Conservation (phyloP, 305 asterid genomes). For the Fraxinus dipetala region DNA sequence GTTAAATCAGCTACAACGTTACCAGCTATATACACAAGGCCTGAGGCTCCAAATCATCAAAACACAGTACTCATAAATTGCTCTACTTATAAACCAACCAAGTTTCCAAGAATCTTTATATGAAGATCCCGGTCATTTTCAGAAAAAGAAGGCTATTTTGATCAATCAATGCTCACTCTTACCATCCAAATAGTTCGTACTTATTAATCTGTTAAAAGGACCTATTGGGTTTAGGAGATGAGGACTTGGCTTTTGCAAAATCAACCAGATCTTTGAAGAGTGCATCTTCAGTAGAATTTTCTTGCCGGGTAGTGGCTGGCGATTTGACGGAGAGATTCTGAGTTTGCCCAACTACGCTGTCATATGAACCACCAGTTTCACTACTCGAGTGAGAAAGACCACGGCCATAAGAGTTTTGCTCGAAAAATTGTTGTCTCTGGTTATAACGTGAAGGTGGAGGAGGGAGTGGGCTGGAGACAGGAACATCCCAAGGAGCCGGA, state of each 20-base stretch:
- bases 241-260: constrained; percentile 90
- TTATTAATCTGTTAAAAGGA: constrained; percentile 40
- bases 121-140: constrained; percentile 22
- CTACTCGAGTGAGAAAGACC: constrained; percentile 47
- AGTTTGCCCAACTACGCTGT: constrained; percentile 67
- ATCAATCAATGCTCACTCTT: constrained; percentile 23
- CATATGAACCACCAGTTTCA: constrained; percentile 64
- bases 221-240: constrained; percentile 73
- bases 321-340: constrained; percentile 71
- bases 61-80: neutral
- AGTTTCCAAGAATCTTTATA: constrained; percentile 15
- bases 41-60: constrained; percentile 16
- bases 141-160: constrained; percentile 8
- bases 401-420: constrained; percentile 45
- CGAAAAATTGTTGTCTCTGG: constrained; percentile 81
- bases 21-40: constrained; percentile 35
- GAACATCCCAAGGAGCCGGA: constrained; percentile 54
- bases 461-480: constrained; percentile 47
- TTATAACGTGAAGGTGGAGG: constrained; percentile 79
- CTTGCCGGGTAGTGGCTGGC: constrained; percentile 51
- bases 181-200: constrained; percentile 34
- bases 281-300: constrained; percentile 61
- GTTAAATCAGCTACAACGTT: constrained; percentile 26
- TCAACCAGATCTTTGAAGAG: constrained; percentile 89
- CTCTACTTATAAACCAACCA: constrained; percentile 10